A percentile compares a stretch with the other conserved stretches of the same genome.
These are phyloP conservation scores for Schizopora paradoxa DNA, from an alignment of 1,284 basidiomycete species.

Conservation along the genomic window DNA sequence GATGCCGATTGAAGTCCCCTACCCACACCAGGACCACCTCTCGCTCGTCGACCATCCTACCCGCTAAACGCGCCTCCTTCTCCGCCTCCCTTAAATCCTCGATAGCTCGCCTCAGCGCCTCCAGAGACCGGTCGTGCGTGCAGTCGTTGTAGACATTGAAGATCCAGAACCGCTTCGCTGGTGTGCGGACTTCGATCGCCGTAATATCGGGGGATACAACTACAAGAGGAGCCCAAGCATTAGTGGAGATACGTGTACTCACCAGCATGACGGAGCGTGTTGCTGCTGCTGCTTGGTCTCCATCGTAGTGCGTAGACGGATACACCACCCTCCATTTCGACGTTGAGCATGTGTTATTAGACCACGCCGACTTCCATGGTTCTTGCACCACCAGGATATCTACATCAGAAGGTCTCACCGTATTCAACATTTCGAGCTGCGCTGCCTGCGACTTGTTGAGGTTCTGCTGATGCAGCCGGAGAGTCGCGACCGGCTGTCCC, in stretches of 20 bases:
- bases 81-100: too few species aligned
- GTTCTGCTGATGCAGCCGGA: too few species aligned
- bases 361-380: not conserved
- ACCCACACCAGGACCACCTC: constrained; percentile 4
- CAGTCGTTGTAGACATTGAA: not conserved
- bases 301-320: not conserved
- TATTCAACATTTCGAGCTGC: not conserved
- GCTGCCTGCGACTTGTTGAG: not conserved
- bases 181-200: not conserved
- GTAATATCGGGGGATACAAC: not conserved
- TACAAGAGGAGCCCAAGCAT: not conserved
- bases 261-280: not conserved
- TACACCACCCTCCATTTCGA: not conserved
- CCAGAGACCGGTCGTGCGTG: not conserved
- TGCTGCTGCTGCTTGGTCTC: not conserved
- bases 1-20: constrained; percentile 22
- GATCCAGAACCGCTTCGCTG: not conserved
- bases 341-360: not conserved
- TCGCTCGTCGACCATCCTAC: too few species aligned
- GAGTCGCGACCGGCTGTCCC: too few species aligned
- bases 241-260: not conserved
- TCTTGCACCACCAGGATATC: not conserved
- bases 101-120: not conserved
- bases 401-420: not conserved
- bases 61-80: too few species aligned